Conservation (phyloP, 2,329 filamentous ascomycete species). For the Phialophora verrucosa region DNA sequence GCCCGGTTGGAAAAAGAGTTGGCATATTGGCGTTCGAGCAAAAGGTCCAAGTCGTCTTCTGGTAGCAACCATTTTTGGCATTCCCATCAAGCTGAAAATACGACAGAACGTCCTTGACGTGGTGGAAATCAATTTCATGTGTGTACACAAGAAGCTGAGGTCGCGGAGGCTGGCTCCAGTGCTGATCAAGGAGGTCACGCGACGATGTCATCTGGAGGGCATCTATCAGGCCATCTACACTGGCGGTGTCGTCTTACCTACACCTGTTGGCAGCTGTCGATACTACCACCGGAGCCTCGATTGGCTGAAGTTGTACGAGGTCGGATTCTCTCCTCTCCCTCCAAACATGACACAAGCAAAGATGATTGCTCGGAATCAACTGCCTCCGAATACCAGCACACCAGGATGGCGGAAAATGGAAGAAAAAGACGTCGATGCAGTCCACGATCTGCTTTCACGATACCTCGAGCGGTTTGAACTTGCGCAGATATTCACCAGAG, state of each 20-base stretch:
- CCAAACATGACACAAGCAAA: constrained; percentile 79
- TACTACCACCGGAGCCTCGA: constrained; percentile 95
- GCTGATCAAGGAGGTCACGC: constrained; percentile 96
- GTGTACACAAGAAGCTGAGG: constrained; percentile 96
- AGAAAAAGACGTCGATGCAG: constrained; percentile 74
- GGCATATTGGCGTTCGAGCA: constrained; percentile 93
- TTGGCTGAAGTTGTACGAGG: constrained; percentile 95
- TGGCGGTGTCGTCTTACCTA: constrained; percentile 86
- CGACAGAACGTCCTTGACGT: constrained; percentile 75
- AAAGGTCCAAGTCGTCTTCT: constrained; percentile 77
- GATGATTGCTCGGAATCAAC: constrained; percentile 83
- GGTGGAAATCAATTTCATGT: constrained; percentile 97
- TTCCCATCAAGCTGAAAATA: constrained; percentile 82
- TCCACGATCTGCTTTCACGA: constrained; percentile 73
- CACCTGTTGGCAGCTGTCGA: constrained; percentile 87
- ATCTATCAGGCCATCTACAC: constrained; percentile 98
- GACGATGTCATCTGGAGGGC: constrained; percentile 82
- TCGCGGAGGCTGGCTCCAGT: constrained; percentile 90
- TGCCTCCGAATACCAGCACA: constrained; percentile 75
- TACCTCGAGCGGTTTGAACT: constrained; percentile 84
- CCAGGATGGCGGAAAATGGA: constrained; percentile 81
- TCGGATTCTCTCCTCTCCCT: constrained; percentile 90
- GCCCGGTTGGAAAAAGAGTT: constrained; percentile 90
- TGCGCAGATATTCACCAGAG: constrained; percentile 77
- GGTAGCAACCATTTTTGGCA: constrained; percentile 93